phyloP scores from a whole-genome alignment of 192 early-diverging fungal genomes.

The Linnemannia elongata region DNA sequence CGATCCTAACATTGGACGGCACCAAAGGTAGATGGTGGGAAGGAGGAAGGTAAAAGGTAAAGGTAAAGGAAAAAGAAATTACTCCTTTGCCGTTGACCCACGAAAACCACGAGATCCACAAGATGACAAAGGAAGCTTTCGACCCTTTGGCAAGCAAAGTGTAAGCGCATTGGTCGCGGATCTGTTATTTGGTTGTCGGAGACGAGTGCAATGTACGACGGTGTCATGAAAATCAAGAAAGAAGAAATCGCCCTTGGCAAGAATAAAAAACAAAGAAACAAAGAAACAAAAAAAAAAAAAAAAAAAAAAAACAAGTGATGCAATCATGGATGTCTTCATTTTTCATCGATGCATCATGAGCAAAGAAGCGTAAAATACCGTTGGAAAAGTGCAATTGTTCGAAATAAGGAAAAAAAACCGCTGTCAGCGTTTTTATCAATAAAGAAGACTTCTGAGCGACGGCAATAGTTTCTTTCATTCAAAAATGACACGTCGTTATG shows the following conservation, averaged over 20 bases:
- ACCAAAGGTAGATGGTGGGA: neutral
- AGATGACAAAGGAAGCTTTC: neutral
- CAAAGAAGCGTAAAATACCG: neutral
- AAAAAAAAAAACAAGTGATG: neutral
- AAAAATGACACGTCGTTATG: neutral
- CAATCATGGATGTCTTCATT: neutral
- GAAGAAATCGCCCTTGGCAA: neutral
- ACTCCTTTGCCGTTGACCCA: no score
- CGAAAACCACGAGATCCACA: neutral
- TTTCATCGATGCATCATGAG: no score
- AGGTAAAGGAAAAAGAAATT: neutral
- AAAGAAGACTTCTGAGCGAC: neutral
- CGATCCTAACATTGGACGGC: neutral
- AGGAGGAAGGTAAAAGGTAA: neutral
- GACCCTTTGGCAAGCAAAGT: neutral
- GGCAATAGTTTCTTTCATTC: neutral
- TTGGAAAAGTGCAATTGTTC: neutral
- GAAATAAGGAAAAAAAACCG: neutral
- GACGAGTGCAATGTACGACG: neutral
- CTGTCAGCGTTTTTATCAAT: slow-evolving; percentile 1
- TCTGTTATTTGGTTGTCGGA: neutral
- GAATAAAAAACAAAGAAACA: neutral
- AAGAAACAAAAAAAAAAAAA: no score
- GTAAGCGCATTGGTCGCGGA: neutral
- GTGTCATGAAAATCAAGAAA: neutral